Conservation (phyloP, 2,329 filamentous ascomycete species). For the Penicillium crustosum region DNA sequence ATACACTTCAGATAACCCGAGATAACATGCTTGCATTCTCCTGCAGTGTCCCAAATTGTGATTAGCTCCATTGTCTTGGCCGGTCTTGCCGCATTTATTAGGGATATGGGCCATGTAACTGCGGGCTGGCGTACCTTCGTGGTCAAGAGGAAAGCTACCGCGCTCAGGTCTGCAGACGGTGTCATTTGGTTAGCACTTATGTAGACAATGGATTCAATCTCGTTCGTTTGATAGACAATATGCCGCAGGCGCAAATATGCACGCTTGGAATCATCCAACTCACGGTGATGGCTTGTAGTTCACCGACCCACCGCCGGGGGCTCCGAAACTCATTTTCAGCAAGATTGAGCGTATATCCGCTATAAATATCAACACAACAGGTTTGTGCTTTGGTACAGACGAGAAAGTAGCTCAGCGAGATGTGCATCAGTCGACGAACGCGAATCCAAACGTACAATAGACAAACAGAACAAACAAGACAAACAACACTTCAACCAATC, state of each 20-base stretch:
- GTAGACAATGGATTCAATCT: not conserved
- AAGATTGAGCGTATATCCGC: not conserved
- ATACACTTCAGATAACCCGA: slow-evolving; percentile 81
- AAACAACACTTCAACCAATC: slow-evolving; percentile 25
- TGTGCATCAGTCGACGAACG: slow-evolving; percentile 1
- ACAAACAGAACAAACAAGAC: slow-evolving; percentile 35
- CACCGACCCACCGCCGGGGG: slow-evolving; percentile 65
- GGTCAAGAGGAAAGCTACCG: slow-evolving; percentile 94
- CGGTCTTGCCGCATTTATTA: not conserved
- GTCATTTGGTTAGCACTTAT: slow-evolving; percentile 4
- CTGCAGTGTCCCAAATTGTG: slow-evolving; percentile 44
- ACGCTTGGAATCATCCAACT: slow-evolving; percentile 28
- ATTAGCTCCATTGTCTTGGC: slow-evolving; percentile 5
- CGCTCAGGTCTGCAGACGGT: slow-evolving; percentile 68
- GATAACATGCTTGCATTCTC: slow-evolving; percentile 92
- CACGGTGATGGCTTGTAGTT: slow-evolving; percentile 70
- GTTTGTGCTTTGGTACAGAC: not conserved
- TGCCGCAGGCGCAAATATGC: slow-evolving; percentile 3
- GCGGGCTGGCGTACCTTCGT: slow-evolving; percentile 62
- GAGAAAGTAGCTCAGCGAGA: not conserved
- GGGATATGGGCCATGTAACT: not conserved
- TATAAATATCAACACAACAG: not conserved
- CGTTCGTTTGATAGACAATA: not conserved
- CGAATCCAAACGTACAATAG: slow-evolving; percentile 8
- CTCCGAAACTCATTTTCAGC: slow-evolving; percentile 59